Conservation (phyloP, 805 yeast species). For the Pichia membranifaciens region DNA sequence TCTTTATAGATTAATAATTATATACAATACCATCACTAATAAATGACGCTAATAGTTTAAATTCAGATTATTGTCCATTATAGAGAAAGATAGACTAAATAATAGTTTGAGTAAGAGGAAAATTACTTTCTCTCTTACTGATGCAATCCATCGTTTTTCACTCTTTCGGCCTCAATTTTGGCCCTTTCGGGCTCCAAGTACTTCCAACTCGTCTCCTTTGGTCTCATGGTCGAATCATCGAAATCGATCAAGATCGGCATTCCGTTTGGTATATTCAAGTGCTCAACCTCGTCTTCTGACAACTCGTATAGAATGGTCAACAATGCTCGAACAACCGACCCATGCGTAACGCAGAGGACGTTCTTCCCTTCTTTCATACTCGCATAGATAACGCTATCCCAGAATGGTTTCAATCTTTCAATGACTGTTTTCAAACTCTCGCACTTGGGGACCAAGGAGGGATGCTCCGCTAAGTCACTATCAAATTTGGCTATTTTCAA, state of each 20-base stretch:
- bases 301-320: conserved; percentile 62
- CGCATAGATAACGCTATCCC: conserved; percentile 44
- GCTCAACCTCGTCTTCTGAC: conserved; percentile 62
- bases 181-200: conserved; percentile 81
- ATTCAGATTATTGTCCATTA: too few relatives aligned
- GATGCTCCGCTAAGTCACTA: conserved; percentile 26
- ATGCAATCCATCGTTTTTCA: conserved; percentile 61
- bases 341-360: conserved; percentile 72
- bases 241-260: conserved; percentile 65
- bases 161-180: conserved; percentile 70
- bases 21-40: not conserved
- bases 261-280: conserved; percentile 77
- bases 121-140: not conserved
- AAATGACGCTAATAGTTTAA: too few relatives aligned
- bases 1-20: not conserved
- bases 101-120: too few relatives aligned
- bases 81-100: too few relatives aligned
- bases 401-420: conserved; percentile 58
- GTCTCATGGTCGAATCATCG: conserved; percentile 34
- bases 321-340: conserved; percentile 72
- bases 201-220: conserved; percentile 38
- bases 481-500: conserved; percentile 22
- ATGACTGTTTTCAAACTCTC: conserved; percentile 73
- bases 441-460: conserved; percentile 55
- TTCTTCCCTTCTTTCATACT: conserved; percentile 46